Evolutionary conservation across 1,139 yeast species (phyloP), one percentile per base, ranked within the genome.

Genomic region (Yamadazyma epiphylla): DNA sequence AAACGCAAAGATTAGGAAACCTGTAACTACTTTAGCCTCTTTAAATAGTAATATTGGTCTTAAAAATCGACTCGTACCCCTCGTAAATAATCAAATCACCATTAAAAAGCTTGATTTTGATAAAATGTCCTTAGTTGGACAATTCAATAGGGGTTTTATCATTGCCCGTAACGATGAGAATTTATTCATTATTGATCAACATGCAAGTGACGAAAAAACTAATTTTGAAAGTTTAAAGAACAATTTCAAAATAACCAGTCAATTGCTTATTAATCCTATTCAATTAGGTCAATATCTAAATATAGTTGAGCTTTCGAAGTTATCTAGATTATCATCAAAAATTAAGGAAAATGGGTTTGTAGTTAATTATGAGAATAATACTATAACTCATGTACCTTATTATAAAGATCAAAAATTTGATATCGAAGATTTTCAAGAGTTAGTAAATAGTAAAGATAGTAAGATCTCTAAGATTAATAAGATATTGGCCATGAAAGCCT

Each of bases 171-270:
- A 55, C 19, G 44, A 45, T 11, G 53, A 55, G n/a, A 87, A 86
- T 49, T 51, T 91, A 25, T 88, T 91, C 46, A 89, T 91, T 26
- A 72, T 91, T 28, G 99, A 91, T 53, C 99, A 91, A 55, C 99
- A 91, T 60, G 98, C 98, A 1, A 85, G 95, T 41, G 98, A 91
- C 57, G 99, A 91, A 50, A 91, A 88, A 48, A 86, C 49, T 58
- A 91, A 91, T 53, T 91, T 86, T 61, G 98, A 94, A 52, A 65
- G 64, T 31, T 59, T 87, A 13, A 68, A 66, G 8, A 77, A 84
- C 0, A 56, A 60, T 0, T 75, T 86, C 42, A 45, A 45, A 25
- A 40, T 49, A 16, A 37, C 46, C 5, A 67, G 71, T 25, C 98
- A 91, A 54, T 77, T 78, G 1, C 61, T 91, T 30, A 85, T 91